Base-by-base conservation (phyloP, 441 rosid species). In the Pelargonium citronellum region DNA sequence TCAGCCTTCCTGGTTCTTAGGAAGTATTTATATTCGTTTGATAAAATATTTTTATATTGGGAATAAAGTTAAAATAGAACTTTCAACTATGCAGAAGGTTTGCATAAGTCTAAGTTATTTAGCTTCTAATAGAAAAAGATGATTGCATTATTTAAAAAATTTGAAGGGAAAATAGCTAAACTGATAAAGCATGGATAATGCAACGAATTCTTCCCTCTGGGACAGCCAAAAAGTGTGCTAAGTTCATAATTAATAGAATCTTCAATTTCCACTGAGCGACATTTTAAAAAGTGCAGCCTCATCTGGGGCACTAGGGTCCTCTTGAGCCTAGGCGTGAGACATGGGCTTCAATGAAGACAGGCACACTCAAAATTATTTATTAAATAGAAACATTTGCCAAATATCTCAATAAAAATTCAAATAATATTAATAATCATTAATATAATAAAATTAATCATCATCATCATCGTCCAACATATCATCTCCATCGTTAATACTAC, bases 1-100 rank as follows among this genome's bases (percentile, higher is more conserved):
- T 51, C 53, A 66, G 43, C 41, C 24, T 4, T 71, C 41, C 67
- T 19, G 64, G 43, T 12, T 20, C 20, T 24, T 61, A 61, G 64
- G 37, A 27, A 61, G 64, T 61, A 61, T 10, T 11, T 61, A 4
- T 20, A 20, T 11, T 61, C n/a, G 22, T 58, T 58, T 58, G 9
- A 58, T 58, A 58, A 19, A 8, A 19, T 17, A 19, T 24, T 19
- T 27, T 17, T 20, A 19, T 20, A 58, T 58, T 19, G 63, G 0
- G 12, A 61, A 61, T 61, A 15, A 61, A 20, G 37, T 6, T 20
- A 22, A 61, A 34, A 24, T 61, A 61, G 22, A 61, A 4, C 12
- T 61, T 20, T 24, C 15, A 61, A 22, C 22, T 61, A 61, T 8
- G 34, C 37, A 61, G 64, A 61, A 61, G 34, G 13, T 20, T n/a